Base-by-base conservation (phyloP, 2,329 filamentous ascomycete genomes). In the Byssothecium circinans region DNA sequence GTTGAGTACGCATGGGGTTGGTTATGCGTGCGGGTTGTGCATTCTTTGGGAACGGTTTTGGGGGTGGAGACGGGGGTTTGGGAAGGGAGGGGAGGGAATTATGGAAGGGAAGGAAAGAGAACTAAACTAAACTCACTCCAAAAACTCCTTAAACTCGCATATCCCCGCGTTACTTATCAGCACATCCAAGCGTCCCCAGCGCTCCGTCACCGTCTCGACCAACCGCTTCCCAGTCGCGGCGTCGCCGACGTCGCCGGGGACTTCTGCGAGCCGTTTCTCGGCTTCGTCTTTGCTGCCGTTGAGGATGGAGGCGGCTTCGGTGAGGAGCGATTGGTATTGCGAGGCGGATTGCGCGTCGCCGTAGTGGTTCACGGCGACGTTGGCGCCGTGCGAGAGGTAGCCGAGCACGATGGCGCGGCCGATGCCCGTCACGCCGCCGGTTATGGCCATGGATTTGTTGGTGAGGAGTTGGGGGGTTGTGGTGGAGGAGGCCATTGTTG, bases 81-180 rank as follows among this genome's bases (percentile, higher is more conserved):
- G 12, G 29, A 4, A 32, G 29, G 14, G 29, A 4, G 29, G 12
- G 7, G 29, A 32, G 12, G 29, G 14, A 19, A 17, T 8, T 3
- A 39, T 7, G n/a, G 36, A 39, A 25, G 6, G 23, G 17, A 20
- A 12, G 22, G 23, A 19, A 35, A 30, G 29, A 32, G 12, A 32
- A 14, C 14, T 8, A 32, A 4, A 32, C 4, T 32, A 30, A 17
- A 66, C 75, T 56, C 60, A 85, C 81, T 86, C 83, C 19, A 96
- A 74, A 65, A 96, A 95, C 57, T 95, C 88, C 49, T 87, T 86
- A 72, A 96, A 96, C 54, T 88, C 81, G 77, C 90, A 96, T 49
- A 96, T 81, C 6, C 91, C 91, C 3, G 91, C 91, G 74, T 96
- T 96, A 69, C 85, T 89, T 22, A 96, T 87, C 70, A 92, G 92